These are phyloP conservation scores for Fusarium mangiferae DNA, from an alignment of 2,329 filamentous ascomycete genomes.

Conservation along the genomic window DNA sequence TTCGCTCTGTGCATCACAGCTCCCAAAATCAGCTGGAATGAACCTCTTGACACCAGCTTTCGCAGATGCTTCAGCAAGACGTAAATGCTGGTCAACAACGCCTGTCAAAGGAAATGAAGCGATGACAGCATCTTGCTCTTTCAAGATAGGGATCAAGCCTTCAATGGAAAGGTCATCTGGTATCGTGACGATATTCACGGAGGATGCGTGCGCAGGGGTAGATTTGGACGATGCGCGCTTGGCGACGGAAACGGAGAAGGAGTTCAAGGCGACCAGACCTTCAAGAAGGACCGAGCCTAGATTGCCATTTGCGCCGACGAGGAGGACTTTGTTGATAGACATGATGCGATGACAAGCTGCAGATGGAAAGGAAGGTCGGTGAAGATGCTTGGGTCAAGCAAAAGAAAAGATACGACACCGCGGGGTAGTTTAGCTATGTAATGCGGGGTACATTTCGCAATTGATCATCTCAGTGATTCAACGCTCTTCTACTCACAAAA, in stretches of 20 bases:
- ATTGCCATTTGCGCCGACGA: constrained; percentile 52
- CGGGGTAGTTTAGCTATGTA: constrained; percentile 18
- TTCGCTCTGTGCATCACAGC: constrained; percentile 50
- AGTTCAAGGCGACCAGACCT: constrained; percentile 49
- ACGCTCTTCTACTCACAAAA: neutral
- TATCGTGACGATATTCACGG: constrained; percentile 40
- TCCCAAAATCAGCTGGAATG: constrained; percentile 68
- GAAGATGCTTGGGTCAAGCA: neutral
- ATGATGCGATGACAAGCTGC: constrained; percentile 9
- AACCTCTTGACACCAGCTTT: constrained; percentile 70
- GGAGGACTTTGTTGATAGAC: constrained; percentile 47
- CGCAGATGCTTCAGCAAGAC: constrained; percentile 68
- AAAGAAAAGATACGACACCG: constrained; percentile 15
- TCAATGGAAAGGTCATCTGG: constrained; percentile 46
- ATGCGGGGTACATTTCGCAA: constrained; percentile 20
- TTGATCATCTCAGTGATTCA: neutral
- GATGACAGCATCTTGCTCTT: constrained; percentile 68
- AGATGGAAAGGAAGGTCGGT: neutral
- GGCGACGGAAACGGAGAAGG: constrained; percentile 65
- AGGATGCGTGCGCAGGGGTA: constrained; percentile 37
- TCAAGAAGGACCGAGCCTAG: constrained; percentile 53
- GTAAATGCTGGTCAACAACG: constrained; percentile 57
- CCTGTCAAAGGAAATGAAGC: constrained; percentile 50
- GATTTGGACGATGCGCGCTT: constrained; percentile 56
- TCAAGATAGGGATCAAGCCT: constrained; percentile 58